phyloP scores from a whole-genome alignment of 208 protist genomes.

The Wallacemonas sp. region DNA sequence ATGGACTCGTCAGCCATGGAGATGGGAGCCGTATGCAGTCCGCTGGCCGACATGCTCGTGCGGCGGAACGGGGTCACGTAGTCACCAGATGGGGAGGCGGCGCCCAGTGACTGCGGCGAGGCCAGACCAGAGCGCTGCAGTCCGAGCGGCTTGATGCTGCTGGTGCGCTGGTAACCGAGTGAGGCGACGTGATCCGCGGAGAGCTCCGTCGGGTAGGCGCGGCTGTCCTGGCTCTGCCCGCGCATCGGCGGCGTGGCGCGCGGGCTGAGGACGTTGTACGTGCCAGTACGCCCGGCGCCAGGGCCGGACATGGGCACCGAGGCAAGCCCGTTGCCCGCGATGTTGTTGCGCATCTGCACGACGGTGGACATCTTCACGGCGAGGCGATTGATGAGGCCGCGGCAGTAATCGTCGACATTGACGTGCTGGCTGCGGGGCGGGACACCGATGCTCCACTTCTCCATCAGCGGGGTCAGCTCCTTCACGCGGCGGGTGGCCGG shows the following conservation, averaged over 20 bases:
- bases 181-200: background rate
- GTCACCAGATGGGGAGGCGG: background rate
- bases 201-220: background rate
- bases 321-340: background rate
- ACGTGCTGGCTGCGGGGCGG: conserved; percentile 15
- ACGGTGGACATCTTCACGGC: conserved; percentile 26
- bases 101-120: background rate
- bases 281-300: background rate
- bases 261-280: conserved; percentile 8
- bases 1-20: background rate
- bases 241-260: background rate
- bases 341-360: conserved; percentile 11
- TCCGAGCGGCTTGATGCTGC: background rate
- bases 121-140: background rate
- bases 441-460: conserved; percentile 31
- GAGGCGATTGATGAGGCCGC: conserved; percentile 37
- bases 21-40: background rate
- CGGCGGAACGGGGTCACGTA: background rate
- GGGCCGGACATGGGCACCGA: background rate
- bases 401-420: conserved; percentile 37
- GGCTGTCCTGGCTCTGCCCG: background rate
- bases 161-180: background rate
- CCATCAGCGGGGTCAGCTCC: conserved; percentile 38
- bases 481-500: conserved; percentile 29
- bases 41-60: conserved; percentile 4